Percentiles rank a stretch among this genome's conserved stretches.
Evolutionary conservation across 1,284 basidiomycete genomes (phyloP).

Genomic region (Moesziomyces parantarcticus): DNA sequence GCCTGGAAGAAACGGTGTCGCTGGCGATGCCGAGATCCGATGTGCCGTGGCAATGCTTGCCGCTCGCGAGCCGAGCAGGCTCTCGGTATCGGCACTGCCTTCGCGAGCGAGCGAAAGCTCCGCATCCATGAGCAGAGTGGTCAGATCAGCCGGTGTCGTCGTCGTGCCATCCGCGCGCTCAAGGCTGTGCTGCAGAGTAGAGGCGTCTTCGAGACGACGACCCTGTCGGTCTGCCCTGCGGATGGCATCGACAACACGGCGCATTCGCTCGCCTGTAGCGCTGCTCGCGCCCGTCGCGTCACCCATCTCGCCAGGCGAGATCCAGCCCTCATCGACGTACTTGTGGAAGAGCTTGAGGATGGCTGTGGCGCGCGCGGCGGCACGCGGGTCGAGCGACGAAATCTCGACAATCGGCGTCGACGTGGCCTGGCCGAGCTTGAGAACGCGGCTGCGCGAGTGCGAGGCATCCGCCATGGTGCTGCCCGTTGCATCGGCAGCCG

Average conservation of each 20-base stretch:
- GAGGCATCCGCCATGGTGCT: conserved; percentile 23
- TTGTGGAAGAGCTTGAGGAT: conserved; percentile 62
- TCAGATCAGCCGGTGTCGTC: conserved; percentile 16
- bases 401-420: conserved; percentile 61
- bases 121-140: conserved; percentile 40
- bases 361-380: conserved; percentile 60
- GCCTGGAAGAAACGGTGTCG: conserved; percentile 42
- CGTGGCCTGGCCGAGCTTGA: conserved; percentile 50
- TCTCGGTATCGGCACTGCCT: conserved; percentile 22
- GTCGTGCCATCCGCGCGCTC: neutral
- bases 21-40: conserved; percentile 12
- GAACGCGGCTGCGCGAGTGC: conserved; percentile 44
- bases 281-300: conserved; percentile 17
- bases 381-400: conserved; percentile 53
- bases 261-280: conserved; percentile 12
- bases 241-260: conserved; percentile 35
- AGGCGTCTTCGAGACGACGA: conserved; percentile 5
- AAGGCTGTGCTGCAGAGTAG: conserved; percentile 2
- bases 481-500: neutral
- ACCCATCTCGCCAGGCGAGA: conserved; percentile 25
- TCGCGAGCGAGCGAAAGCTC: conserved; percentile 35
- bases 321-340: conserved; percentile 60
- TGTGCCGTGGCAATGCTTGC: conserved; percentile 10
- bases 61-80: conserved; percentile 22
- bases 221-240: conserved; percentile 13